Percentiles rank a stretch among this genome's conserved stretches.
Conservation (phyloP, 2,329 filamentous ascomycete genomes). For the Torrubiellomyces zombiae region DNA sequence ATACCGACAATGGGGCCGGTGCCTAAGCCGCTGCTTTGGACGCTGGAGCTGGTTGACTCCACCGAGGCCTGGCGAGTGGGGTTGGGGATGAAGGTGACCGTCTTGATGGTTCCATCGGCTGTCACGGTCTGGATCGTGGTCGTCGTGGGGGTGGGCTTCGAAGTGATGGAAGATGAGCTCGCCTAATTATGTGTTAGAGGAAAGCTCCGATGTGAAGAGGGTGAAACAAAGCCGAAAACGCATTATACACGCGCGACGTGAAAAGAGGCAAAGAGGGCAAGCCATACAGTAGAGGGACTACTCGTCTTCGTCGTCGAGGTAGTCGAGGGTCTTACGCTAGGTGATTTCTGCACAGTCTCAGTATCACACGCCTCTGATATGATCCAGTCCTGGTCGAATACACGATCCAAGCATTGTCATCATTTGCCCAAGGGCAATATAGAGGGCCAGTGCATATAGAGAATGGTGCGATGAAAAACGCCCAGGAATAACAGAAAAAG, state of each 20-base stretch:
- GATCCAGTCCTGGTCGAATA: too few species aligned
- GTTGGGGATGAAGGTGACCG: constrained; percentile 35
- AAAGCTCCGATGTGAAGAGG: too few species aligned
- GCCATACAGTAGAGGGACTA: constrained; percentile 19
- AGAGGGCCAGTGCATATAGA: too few species aligned
- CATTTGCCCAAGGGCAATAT: constrained; percentile 7
- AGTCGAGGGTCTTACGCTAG: constrained; percentile 8
- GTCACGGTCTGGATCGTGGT: constrained; percentile 36
- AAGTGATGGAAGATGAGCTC: too few species aligned
- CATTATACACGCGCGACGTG: too few species aligned
- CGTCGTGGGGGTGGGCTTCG: constrained; percentile 5
- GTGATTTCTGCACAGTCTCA: constrained; percentile 16
- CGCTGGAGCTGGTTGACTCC: constrained; percentile 4
- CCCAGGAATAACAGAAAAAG: too few species aligned
- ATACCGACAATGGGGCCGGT: constrained; percentile 35
- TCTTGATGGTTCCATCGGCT: constrained; percentile 32
- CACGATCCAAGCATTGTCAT: too few species aligned
- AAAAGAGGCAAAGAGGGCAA: constrained; percentile 5
- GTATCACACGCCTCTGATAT: too few species aligned
- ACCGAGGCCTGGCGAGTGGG: constrained; percentile 7
- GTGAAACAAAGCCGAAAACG: too few species aligned
- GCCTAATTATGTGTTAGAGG: too few species aligned
- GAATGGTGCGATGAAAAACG: too few species aligned
- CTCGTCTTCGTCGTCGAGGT: constrained; percentile 9
- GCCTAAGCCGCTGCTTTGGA: constrained; percentile 15